Conservation (phyloP, 192 early-diverging fungal species). For the Entomortierella lignicola region DNA sequence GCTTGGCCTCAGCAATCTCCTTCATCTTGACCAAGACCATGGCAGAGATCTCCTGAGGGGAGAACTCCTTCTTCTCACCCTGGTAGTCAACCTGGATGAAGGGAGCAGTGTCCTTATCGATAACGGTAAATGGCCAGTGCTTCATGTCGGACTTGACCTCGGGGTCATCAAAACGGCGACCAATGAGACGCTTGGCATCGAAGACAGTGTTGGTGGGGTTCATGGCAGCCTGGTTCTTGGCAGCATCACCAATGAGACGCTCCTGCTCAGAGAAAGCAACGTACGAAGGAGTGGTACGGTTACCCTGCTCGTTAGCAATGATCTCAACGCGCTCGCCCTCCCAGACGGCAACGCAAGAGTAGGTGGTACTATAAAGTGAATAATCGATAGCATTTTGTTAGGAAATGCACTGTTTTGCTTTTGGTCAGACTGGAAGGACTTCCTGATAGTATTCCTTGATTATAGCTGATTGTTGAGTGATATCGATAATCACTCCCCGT, state of each 20-base stretch:
- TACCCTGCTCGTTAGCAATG: slow-evolving; percentile 91
- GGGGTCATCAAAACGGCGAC: slow-evolving; percentile 87
- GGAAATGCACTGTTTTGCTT: no score
- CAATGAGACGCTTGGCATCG: slow-evolving; percentile 92
- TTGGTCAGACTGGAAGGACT: no score
- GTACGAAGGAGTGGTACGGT: slow-evolving; percentile 89
- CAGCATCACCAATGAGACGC: slow-evolving; percentile 89
- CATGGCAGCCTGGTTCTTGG: slow-evolving; percentile 93
- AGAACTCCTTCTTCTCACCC: slow-evolving; percentile 85
- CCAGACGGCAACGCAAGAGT: slow-evolving; percentile 60
- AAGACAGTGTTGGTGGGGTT: slow-evolving; percentile 93
- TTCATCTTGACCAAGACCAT: slow-evolving; percentile 96
- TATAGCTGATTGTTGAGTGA: no score
- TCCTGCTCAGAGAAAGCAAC: slow-evolving; percentile 85
- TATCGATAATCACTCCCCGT: no score
- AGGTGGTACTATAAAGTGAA: slow-evolving; percentile 34
- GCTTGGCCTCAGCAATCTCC: slow-evolving; percentile 72
- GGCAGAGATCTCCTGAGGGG: slow-evolving; percentile 95
- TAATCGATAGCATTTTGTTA: no score
- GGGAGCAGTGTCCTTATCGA: slow-evolving; percentile 76
- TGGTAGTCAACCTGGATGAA: slow-evolving; percentile 87
- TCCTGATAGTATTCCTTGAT: no score
- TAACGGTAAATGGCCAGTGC: slow-evolving; percentile 89
- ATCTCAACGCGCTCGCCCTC: slow-evolving; percentile 65
- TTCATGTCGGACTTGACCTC: slow-evolving; percentile 85